Evolutionary conservation across 495 filamentous ascomycete genomes (phyloP).

Genomic region (Penicillium bovifimosum): DNA sequence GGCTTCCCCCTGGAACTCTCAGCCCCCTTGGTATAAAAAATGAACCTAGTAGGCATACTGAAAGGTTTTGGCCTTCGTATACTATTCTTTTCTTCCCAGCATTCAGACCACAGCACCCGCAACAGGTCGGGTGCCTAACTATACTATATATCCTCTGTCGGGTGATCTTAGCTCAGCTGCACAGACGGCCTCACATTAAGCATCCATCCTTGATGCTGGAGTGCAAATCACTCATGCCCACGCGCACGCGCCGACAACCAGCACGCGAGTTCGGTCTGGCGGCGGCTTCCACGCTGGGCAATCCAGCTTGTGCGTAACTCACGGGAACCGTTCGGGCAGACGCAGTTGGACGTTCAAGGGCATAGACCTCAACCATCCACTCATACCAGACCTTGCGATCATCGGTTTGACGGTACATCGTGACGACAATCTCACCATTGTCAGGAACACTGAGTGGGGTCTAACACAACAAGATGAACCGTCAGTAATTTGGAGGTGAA

Average conservation of each 20-base stretch:
- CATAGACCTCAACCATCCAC: conserved; percentile 86
- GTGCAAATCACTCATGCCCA: conserved; percentile 79
- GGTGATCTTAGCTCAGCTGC: background rate
- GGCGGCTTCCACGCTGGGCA: conserved; percentile 22
- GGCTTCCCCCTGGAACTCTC: too few species aligned
- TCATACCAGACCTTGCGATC: conserved; percentile 98
- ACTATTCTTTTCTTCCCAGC: too few species aligned
- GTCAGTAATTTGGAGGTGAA: background rate
- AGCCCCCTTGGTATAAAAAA: too few species aligned
- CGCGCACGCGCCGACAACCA: conserved; percentile 60
- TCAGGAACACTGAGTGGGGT: conserved; percentile 83
- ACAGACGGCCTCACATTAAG: conserved; percentile 59
- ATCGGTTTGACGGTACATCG: conserved; percentile 93
- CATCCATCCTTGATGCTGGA: conserved; percentile 88
- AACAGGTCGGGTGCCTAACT: too few species aligned
- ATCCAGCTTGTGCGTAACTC: conserved; percentile 30
- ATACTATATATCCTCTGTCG: background rate
- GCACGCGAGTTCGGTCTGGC: conserved; percentile 33
- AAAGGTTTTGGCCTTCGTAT: too few species aligned
- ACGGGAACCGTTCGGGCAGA: conserved; percentile 24
- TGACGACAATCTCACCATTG: conserved; percentile 76
- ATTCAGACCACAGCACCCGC: too few species aligned
- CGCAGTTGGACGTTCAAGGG: conserved; percentile 33
- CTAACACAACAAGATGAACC: conserved; percentile 36
- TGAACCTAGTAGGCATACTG: too few species aligned